Percentiles rank a stretch among this genome's conserved stretches.
Conservation (phyloP, 2,329 filamentous ascomycete species). For the Fusarium xylarioides region DNA sequence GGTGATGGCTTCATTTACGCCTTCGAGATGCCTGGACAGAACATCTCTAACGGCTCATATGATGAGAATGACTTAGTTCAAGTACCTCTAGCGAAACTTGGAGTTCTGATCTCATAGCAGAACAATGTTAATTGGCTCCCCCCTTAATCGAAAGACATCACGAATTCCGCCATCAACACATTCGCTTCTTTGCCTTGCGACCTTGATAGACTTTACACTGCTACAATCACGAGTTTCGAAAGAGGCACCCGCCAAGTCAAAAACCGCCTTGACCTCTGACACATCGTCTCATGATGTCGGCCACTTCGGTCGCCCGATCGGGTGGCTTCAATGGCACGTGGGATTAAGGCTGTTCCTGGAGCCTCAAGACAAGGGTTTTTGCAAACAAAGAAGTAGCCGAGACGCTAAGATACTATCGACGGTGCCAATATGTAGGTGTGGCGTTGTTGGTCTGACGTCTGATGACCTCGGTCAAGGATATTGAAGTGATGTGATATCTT, state of each 20-base stretch:
- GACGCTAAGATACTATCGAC: not conserved
- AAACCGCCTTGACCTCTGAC: not conserved
- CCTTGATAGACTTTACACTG: not conserved
- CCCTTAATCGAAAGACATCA: not conserved
- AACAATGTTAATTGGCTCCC: not conserved
- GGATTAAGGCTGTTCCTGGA: conserved; percentile 7
- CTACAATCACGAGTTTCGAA: not conserved
- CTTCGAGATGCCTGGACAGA: not conserved
- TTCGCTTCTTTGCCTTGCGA: not conserved
- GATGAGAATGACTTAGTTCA: accelerated
- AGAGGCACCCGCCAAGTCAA: not conserved
- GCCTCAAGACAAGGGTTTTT: not conserved
- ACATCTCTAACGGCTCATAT: not conserved
- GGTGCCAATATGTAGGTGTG: not conserved
- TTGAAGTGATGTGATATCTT: not conserved
- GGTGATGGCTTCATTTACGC: conserved; percentile 15
- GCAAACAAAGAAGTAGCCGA: not conserved
- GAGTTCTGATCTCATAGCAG: accelerated
- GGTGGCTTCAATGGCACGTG: conserved; percentile 31
- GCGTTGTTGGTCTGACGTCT: not conserved
- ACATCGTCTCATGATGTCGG: conserved; percentile 2
- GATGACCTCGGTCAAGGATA: conserved; percentile 11
- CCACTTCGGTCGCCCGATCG: conserved; percentile 36
- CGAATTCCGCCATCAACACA: not conserved
- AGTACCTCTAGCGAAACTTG: accelerated